Base-by-base conservation (phyloP, 441 rosid genomes). In the Pelargonium citronellum region DNA sequence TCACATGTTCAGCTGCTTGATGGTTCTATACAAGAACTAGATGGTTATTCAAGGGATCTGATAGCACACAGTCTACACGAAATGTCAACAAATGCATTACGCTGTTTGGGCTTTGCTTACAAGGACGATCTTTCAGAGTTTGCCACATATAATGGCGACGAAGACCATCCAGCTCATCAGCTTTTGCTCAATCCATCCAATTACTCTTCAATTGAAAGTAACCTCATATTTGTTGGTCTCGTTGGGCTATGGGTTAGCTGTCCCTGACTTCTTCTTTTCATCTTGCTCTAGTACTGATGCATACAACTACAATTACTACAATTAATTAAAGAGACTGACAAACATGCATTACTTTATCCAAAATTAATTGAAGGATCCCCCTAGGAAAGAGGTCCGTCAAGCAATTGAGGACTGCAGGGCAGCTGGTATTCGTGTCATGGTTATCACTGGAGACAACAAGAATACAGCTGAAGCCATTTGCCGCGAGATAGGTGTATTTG, bases 401-500 rank as follows among this genome's bases (percentile, higher is more conserved):
- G 98, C 98, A 53, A 85, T 89, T 79, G 88, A 89, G 81, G 98
- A 95, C 75, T 95, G 99, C 86, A 89, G 77, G 78, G 91, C 83
- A 49, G 99, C 98, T 73, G 99, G 98, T 71, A 95, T 95, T 71
- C 92, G 96, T 44, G 98, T 95, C 34, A 90, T 95, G 87, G 99
- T 95, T 57, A 92, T 92, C 73, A 95, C 99, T 1, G 98, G 99
- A 71, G 99, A 95, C 83, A 89, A 92, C 86, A 88, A 92, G 76
- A 71, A 87, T 79, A 95, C 99, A 13, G 98, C 97, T 0, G 99
- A 95, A 83, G 97, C 97, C n/a, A 92, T 95, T 64, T 95, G 98
- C 77, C 95, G 85, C 16, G 97, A 95, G 78, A 92, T 95, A 24
- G 98, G 97, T 67, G 91, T 92, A 34, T 92, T 95, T 72, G 90